Percentiles rank a stretch among this genome's conserved stretches.
These are phyloP conservation scores for Teunomyces funiuensis DNA, from an alignment of 805 yeast genomes.

Conservation along the genomic window DNA sequence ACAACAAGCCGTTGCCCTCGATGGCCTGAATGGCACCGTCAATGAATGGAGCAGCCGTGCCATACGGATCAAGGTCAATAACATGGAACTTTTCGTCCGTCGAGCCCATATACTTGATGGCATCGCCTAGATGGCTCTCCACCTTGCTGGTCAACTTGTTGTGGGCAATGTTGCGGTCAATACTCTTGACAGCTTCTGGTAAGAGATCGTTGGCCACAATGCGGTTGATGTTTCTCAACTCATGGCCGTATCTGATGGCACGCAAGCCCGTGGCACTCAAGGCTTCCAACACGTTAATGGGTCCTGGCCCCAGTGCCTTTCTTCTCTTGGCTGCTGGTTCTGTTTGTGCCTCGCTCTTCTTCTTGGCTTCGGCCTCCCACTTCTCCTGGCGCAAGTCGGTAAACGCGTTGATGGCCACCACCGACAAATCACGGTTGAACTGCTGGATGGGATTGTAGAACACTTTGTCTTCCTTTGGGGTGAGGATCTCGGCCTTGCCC, in stretches of 20 bases:
- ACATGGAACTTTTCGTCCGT: constrained; percentile 67
- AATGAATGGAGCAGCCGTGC: constrained; percentile 93
- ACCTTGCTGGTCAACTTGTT: constrained; percentile 63
- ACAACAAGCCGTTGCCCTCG: constrained; percentile 78
- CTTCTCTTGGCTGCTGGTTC: constrained; percentile 12
- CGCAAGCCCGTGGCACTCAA: constrained; percentile 93
- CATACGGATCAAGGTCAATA: constrained; percentile 95
- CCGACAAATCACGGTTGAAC: constrained; percentile 89
- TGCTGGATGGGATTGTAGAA: constrained; percentile 97
- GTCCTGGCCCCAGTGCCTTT: constrained; percentile 9
- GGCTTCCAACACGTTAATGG: constrained; percentile 77
- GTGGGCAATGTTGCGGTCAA: constrained; percentile 65
- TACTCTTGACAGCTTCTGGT: constrained; percentile 81
- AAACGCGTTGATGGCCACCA: constrained; percentile 86
- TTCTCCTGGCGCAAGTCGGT: constrained; percentile 54
- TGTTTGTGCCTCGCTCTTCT: constrained; percentile 5
- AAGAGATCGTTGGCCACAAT: constrained; percentile 90
- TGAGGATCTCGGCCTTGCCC: constrained; percentile 81
- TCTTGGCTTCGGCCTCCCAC: constrained; percentile 22
- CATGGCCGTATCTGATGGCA: constrained; percentile 90
- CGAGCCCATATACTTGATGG: constrained; percentile 71
- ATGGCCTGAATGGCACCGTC: constrained; percentile 87
- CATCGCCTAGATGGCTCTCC: constrained; percentile 78
- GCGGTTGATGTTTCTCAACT: constrained; percentile 70
- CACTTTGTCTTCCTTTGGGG: constrained; percentile 79